Evolutionary conservation across 1,139 yeast genomes (phyloP).

Genomic region (Yamadazyma songkhlaensis): DNA sequence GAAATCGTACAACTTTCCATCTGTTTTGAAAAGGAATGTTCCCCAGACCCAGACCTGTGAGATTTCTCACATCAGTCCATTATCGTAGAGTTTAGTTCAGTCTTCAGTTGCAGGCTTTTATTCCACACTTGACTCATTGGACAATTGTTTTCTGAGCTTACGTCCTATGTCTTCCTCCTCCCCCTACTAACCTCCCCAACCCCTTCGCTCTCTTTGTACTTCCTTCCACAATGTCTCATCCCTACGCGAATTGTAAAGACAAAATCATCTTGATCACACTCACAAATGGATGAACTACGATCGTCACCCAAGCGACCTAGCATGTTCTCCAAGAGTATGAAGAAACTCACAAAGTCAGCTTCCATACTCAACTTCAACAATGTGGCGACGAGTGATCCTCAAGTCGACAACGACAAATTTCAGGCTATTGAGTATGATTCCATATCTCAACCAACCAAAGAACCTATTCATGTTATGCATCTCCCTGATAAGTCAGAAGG

Average conservation of each 20-base stretch:
- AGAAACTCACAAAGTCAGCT: conserved; percentile 20
- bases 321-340: conserved; percentile 20
- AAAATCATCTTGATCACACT: conserved; percentile 2
- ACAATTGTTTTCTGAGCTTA: too few species aligned
- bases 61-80: too few species aligned
- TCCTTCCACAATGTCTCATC: too few species aligned
- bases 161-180: too few species aligned
- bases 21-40: too few species aligned
- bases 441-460: conserved; percentile 20
- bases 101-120: too few species aligned
- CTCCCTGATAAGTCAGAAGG: conserved; percentile 19
- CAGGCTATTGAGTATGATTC: conserved; percentile 22
- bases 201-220: too few species aligned
- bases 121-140: too few species aligned
- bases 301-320: conserved; percentile 13
- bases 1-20: too few species aligned
- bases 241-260: conserved; percentile 4
- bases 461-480: conserved; percentile 30
- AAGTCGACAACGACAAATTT: conserved; percentile 1
- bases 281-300: conserved; percentile 1
- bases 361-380: conserved; percentile 19
- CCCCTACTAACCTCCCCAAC: too few species aligned
- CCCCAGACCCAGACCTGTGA: too few species aligned
- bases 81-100: too few species aligned
- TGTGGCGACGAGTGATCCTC: neutral